Evolutionary conservation across 208 protist genomes (phyloP).

Genomic region (Leishmania tropica): DNA sequence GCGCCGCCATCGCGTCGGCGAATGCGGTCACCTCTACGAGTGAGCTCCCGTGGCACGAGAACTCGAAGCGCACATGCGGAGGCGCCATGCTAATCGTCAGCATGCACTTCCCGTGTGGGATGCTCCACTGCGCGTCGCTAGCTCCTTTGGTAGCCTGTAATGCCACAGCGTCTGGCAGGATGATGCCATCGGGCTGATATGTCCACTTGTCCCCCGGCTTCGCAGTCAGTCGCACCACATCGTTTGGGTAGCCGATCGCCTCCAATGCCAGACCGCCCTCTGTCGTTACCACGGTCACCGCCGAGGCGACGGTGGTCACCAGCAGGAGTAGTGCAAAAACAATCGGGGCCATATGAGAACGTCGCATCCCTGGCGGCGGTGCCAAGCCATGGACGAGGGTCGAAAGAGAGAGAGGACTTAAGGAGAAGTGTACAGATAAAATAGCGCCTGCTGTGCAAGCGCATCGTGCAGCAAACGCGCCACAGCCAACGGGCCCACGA

Average conservation of each 20-base stretch:
- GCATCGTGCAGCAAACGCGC: neutral
- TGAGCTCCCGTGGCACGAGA: slow-evolving; percentile 16
- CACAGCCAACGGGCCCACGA: neutral
- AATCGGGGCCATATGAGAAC: neutral
- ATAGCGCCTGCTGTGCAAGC: too few relatives aligned
- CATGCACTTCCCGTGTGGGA: slow-evolving; percentile 35
- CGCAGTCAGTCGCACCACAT: slow-evolving; percentile 45
- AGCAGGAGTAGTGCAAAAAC: neutral
- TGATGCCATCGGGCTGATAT: slow-evolving; percentile 42
- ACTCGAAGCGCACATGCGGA: slow-evolving; percentile 17
- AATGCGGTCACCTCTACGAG: slow-evolving; percentile 21
- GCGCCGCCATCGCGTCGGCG: neutral
- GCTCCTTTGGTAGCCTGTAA: neutral
- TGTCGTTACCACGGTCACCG: slow-evolving; percentile 15
- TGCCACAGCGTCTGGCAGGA: slow-evolving; percentile 3
- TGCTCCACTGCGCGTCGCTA: slow-evolving; percentile 10
- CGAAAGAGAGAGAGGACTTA: neutral
- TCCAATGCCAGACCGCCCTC: slow-evolving; percentile 20
- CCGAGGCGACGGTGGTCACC: neutral
- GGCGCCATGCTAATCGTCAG: slow-evolving; percentile 10
- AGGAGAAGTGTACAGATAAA: neutral
- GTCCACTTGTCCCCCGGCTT: slow-evolving; percentile 34
- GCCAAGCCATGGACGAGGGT: neutral
- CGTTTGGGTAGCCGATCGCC: slow-evolving; percentile 32
- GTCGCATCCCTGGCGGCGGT: neutral